These are phyloP conservation scores for Helotiales sp. DNA, from an alignment of 2,329 filamentous ascomycete species.

Conservation along the genomic window DNA sequence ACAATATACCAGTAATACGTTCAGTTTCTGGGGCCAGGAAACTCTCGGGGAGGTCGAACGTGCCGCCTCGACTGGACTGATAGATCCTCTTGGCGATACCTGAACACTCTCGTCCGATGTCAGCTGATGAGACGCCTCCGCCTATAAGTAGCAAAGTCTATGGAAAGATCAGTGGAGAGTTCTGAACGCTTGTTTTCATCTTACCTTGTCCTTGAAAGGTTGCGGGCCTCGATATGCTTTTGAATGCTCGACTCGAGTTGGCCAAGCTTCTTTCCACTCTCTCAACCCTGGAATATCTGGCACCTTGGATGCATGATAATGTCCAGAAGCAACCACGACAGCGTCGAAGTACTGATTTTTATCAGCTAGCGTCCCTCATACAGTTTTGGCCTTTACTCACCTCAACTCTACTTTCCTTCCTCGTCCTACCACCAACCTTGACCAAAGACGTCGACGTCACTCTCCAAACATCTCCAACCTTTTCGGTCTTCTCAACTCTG, in stretches of 20 bases:
- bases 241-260: conserved; percentile 60
- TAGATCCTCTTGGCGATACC: conserved; percentile 29
- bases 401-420: not conserved
- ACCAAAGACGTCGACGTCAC: conserved; percentile 19
- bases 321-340: conserved; percentile 65
- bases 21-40: conserved; percentile 21
- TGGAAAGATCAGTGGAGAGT: not conserved
- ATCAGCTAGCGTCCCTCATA: conserved; percentile 10
- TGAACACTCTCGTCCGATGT: conserved; percentile 29
- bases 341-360: conserved; percentile 53
- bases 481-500: conserved; percentile 26
- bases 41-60: conserved; percentile 25
- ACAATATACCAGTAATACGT: conserved; percentile 24
- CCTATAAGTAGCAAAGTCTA: conserved; percentile 55
- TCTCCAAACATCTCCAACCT: conserved; percentile 23
- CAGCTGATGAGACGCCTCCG: conserved; percentile 52
- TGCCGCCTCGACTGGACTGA: conserved; percentile 26
- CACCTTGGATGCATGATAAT: conserved; percentile 64
- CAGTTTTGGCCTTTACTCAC: no score
- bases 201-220: conserved; percentile 50
- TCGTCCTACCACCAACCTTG: not conserved
- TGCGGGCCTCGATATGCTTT: conserved; percentile 70
- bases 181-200: not conserved
- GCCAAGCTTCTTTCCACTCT: conserved; percentile 55
- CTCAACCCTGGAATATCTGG: conserved; percentile 60